These are phyloP conservation scores for Pisolithus orientalis DNA, from an alignment of 768 basidiomycete genomes.

Conservation along the genomic window DNA sequence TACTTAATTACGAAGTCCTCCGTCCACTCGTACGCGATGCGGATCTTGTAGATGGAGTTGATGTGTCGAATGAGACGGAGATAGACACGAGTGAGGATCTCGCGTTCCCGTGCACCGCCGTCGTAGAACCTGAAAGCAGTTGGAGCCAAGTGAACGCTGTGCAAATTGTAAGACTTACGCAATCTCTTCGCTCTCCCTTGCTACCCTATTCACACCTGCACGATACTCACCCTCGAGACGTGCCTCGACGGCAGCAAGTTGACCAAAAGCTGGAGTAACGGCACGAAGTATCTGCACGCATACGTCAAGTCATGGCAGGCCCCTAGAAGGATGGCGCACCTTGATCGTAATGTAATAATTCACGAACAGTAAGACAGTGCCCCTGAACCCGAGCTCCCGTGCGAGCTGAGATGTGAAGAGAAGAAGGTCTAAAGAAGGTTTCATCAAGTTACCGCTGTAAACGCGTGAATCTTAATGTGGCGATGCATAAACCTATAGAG, in stretches of 20 bases:
- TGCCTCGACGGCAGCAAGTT: conserved; percentile 82
- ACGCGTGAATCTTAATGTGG: background rate
- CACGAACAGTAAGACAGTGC: conserved; percentile 68
- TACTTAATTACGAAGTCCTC: conserved; percentile 98
- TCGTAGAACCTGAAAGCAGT: conserved; percentile 70
- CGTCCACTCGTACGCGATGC: conserved; percentile 91
- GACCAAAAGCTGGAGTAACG: conserved; percentile 90
- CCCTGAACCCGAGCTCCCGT: conserved; percentile 78
- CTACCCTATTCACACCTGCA: conserved; percentile 78
- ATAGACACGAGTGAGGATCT: conserved; percentile 76
- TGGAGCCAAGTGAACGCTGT: background rate
- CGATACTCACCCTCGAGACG: conserved; percentile 88
- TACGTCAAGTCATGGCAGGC: background rate
- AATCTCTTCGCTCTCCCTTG: conserved; percentile 87
- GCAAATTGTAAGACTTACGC: conserved; percentile 48
- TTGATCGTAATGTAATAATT: conserved; percentile 85
- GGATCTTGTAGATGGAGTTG: conserved; percentile 91
- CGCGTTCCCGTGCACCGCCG: conserved; percentile 76
- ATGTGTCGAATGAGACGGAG: conserved; percentile 78
- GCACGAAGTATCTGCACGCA: conserved; percentile 54
- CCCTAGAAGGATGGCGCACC: conserved; percentile 7
- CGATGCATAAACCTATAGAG: background rate
- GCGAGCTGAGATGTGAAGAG: conserved; percentile 92
- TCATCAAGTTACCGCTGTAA: conserved; percentile 82
- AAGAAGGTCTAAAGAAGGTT: conserved; percentile 84